Evolutionary conservation across 805 yeast genomes (phyloP).

Genomic region (Kuraishia ogatae): DNA sequence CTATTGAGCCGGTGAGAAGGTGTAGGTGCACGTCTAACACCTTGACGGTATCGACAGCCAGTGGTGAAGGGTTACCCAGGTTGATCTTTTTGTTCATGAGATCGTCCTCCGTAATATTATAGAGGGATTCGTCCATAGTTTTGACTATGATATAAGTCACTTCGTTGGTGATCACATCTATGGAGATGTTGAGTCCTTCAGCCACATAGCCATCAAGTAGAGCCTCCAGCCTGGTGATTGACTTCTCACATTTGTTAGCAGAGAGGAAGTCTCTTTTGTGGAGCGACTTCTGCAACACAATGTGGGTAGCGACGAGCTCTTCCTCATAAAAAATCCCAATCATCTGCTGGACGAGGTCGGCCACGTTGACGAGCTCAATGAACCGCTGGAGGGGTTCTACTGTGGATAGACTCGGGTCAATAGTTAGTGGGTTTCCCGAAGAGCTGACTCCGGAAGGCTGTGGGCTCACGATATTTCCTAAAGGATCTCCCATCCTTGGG

Average conservation of each 20-base stretch:
- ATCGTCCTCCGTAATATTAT: slow-evolving; percentile 27
- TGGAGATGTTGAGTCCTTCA: slow-evolving; percentile 86
- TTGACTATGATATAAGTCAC: slow-evolving; percentile 25
- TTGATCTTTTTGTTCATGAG: slow-evolving; percentile 10
- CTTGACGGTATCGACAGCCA: slow-evolving; percentile 55
- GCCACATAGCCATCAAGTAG: slow-evolving; percentile 85
- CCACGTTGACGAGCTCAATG: slow-evolving; percentile 85
- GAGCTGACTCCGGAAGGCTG: no score
- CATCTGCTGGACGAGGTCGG: slow-evolving; percentile 90
- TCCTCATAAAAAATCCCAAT: slow-evolving; percentile 82
- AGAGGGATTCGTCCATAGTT: slow-evolving; percentile 36
- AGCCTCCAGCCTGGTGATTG: slow-evolving; percentile 51
- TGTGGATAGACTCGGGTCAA: neutral
- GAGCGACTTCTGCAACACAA: slow-evolving; percentile 36
- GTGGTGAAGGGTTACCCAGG: slow-evolving; percentile 35
- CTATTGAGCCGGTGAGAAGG: slow-evolving; percentile 71
- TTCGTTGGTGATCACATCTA: slow-evolving; percentile 79
- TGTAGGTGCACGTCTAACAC: slow-evolving; percentile 64
- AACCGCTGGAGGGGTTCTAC: slow-evolving; percentile 75
- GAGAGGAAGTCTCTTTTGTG: slow-evolving; percentile 71
- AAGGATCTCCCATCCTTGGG: neutral
- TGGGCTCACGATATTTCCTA: neutral
- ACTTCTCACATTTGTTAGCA: slow-evolving; percentile 68
- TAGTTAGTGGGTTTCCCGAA: neutral
- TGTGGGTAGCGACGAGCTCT: slow-evolving; percentile 52